A percentile compares a stretch with the other conserved stretches of the same genome.
Evolutionary conservation across 139 green algal species (phyloP).

Genomic region (Edaphochlamys debaryana): DNA sequence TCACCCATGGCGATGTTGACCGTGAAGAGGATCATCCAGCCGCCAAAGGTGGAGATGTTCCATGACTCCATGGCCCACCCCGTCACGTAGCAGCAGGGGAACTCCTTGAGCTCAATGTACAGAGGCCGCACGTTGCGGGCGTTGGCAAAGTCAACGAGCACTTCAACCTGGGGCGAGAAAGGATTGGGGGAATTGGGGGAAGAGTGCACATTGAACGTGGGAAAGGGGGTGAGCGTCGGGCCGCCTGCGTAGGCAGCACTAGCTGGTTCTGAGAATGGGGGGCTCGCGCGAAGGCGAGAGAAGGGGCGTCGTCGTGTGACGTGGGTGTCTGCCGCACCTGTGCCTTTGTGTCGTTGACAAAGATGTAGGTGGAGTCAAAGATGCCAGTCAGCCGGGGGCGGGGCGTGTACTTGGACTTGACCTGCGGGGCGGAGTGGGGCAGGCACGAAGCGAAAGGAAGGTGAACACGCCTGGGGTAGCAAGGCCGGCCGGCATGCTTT

Average conservation of each 20-base stretch:
- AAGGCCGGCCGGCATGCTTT: no score
- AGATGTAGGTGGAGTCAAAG: neutral
- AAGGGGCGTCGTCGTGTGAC: no score
- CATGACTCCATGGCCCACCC: neutral
- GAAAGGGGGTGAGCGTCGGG: neutral
- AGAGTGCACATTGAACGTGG: no score
- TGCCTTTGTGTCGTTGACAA: slow-evolving; percentile 6
- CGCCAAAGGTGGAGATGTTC: slow-evolving; percentile 19
- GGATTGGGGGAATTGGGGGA: neutral
- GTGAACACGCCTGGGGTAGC: no score
- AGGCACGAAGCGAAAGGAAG: no score
- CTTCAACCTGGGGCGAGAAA: neutral
- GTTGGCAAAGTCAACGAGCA: neutral
- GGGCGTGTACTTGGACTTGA: neutral
- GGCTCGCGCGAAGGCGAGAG: no score
- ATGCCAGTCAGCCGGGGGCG: neutral
- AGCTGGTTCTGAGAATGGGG: no score
- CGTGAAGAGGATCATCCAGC: slow-evolving; percentile 17
- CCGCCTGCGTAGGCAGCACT: no score
- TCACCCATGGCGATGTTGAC: neutral
- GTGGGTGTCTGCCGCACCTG: no score
- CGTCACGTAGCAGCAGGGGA: slow-evolving; percentile 27
- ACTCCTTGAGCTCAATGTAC: slow-evolving; percentile 8
- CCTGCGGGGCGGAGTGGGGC: no score
- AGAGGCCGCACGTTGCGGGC: slow-evolving; percentile 1